Conservation (phyloP, 257 asterid genomes). For the Nicotiana otophora region DNA sequence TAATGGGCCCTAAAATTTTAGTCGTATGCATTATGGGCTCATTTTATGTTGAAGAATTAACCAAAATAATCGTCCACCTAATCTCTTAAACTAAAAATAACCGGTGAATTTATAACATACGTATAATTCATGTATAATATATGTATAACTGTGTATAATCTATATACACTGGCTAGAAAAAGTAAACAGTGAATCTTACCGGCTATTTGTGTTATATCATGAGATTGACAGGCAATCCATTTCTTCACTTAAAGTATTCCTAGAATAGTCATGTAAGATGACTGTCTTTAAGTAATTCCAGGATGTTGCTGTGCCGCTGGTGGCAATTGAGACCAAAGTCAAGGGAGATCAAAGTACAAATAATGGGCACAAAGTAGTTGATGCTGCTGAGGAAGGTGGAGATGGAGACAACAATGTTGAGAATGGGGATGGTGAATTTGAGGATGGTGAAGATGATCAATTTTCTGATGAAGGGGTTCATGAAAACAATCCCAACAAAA, state of each 20-base stretch:
- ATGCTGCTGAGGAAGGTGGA: constrained; percentile 43
- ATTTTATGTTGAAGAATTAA: not conserved
- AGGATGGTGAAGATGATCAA: constrained; percentile 36
- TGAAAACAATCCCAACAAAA: constrained; percentile 29
- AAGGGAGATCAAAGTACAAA: constrained; percentile 11
- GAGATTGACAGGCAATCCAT: not conserved
- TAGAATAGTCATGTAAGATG: not conserved
- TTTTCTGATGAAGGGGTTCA: constrained; percentile 33
- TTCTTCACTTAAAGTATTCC: not conserved
- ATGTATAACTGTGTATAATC: no score
- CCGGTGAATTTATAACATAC: no score
- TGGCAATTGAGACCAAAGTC: constrained; percentile 17
- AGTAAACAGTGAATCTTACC: no score
- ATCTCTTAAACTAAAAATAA: no score
- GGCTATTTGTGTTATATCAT: not conserved
- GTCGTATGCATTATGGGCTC: not conserved
- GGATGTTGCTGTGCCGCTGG: constrained; percentile 15
- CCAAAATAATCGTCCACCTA: no score
- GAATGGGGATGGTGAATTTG: constrained; percentile 23
- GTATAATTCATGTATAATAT: no score
- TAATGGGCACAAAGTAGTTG: constrained; percentile 29
- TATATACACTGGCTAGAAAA: no score
- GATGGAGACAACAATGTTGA: constrained; percentile 23
- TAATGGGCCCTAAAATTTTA: not conserved
- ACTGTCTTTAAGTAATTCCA: constrained; percentile 4